Conservation (phyloP, 805 yeast genomes). For the Wickerhamiella kurtzmanii region DNA sequence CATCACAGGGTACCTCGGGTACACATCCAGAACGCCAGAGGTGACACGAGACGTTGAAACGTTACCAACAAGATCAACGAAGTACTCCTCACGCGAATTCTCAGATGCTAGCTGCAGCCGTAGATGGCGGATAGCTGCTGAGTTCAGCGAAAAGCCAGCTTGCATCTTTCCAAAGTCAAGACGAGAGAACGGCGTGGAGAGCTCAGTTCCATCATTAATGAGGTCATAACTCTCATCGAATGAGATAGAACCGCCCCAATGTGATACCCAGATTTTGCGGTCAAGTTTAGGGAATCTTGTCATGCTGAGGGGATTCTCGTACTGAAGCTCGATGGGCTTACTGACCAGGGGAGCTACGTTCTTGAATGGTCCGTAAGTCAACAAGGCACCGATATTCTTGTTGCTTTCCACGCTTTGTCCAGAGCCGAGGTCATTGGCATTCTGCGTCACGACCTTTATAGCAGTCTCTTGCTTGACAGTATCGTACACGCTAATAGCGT, state of each 20-base stretch:
- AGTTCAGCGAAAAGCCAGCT: conserved; percentile 33
- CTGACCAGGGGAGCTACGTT: conserved; percentile 35
- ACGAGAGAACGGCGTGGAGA: conserved; percentile 53
- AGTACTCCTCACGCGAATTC: conserved; percentile 53
- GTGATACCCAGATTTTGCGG: conserved; percentile 82
- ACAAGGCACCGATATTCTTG: conserved; percentile 17
- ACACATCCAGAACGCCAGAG: conserved; percentile 37
- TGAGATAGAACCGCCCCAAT: conserved; percentile 57
- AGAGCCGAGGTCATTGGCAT: conserved; percentile 32
- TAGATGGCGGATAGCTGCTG: conserved; percentile 48
- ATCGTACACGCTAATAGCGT: conserved; percentile 47
- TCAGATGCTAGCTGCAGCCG: conserved; percentile 39
- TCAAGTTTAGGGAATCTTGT: conserved; percentile 44
- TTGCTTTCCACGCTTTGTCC: conserved; percentile 16
- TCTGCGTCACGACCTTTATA: conserved; percentile 32
- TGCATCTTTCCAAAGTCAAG: conserved; percentile 57
- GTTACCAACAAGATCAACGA: conserved; percentile 82
- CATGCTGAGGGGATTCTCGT: conserved; percentile 53
- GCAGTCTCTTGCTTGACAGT: conserved; percentile 36
- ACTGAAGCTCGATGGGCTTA: conserved; percentile 42
- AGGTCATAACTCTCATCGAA: conserved; percentile 79
- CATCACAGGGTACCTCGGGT: conserved; percentile 86
- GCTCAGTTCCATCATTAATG: conserved; percentile 58
- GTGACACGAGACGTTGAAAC: conserved; percentile 53
- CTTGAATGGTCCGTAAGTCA: conserved; percentile 45